Conservation (phyloP, 2,329 filamentous ascomycete species). For the Chaetoscypha palmicola region DNA sequence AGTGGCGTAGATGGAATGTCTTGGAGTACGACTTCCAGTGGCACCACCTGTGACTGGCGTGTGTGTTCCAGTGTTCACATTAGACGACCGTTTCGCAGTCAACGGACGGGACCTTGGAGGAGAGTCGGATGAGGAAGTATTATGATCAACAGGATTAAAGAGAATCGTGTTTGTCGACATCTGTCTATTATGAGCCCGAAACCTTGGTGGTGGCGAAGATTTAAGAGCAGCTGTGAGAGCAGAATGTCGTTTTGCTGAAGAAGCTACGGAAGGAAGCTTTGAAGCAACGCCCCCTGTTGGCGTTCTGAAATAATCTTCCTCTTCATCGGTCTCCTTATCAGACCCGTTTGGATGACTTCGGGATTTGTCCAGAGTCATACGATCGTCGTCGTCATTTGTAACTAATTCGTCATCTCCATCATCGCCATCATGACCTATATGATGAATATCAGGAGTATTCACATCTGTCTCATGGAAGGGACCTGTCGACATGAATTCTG, state of each 20-base stretch:
- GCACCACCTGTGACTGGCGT: conserved; percentile 15
- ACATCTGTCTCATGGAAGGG: conserved; percentile 15
- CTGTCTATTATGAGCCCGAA: conserved; percentile 56
- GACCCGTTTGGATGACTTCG: conserved; percentile 16
- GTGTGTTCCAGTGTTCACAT: conserved; percentile 20
- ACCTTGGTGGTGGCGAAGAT: conserved; percentile 17
- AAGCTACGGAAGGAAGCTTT: conserved; percentile 12
- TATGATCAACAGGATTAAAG: conserved; percentile 57
- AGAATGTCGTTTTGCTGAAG: conserved; percentile 5
- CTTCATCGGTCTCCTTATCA: conserved; percentile 34
- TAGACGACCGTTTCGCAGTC: conserved; percentile 29
- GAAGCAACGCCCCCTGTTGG: conserved; percentile 34
- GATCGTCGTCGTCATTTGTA: conserved; percentile 68
- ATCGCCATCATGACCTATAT: conserved; percentile 23
- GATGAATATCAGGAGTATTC: conserved; percentile 5
- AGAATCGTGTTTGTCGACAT: conserved; percentile 77
- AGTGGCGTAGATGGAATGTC: conserved; percentile 32
- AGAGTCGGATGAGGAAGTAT: conserved; percentile 38
- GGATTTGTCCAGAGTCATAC: conserved; percentile 40
- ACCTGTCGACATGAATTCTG: conserved; percentile 48
- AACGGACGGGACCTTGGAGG: conserved; percentile 32
- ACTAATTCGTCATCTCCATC: conserved; percentile 80
- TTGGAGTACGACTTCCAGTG: conserved; percentile 20
- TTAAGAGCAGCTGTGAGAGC: conserved; percentile 8
- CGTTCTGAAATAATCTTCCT: conserved; percentile 50